Conservation (phyloP, 345 rosid genomes). For the Rubroshorea leprosula region DNA sequence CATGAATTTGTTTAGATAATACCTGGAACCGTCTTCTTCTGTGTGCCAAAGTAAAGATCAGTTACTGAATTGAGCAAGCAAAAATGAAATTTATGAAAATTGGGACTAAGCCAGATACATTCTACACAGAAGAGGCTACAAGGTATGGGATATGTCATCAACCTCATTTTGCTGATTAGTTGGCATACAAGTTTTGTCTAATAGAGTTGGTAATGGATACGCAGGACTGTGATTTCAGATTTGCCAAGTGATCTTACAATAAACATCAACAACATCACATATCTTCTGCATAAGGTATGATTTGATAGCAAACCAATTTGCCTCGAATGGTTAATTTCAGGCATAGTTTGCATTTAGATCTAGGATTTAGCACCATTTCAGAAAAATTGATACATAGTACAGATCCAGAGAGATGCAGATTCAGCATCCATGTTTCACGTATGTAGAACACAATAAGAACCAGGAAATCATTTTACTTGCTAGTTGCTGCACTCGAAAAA, state of each 20-base stretch:
- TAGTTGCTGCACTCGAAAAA: too few species aligned
- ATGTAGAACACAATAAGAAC: too few species aligned
- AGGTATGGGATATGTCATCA: constrained; percentile 34
- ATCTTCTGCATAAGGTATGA: constrained; percentile 79
- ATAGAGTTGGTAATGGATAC: constrained; percentile 9
- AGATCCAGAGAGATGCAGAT: too few species aligned
- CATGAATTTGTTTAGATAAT: too few species aligned
- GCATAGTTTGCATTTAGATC: too few species aligned
- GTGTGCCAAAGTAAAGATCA: too few species aligned
- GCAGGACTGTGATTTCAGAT: constrained; percentile 76
- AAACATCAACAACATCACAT: constrained; percentile 54
- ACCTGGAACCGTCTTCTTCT: too few species aligned
- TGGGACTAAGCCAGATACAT: constrained; percentile 84
- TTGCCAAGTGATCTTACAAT: constrained; percentile 58
- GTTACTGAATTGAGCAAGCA: constrained; percentile 17
- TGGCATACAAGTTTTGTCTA: not conserved
- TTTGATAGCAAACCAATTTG: too few species aligned
- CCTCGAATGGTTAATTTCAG: not conserved
- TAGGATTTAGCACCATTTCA: too few species aligned
- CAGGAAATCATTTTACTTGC: too few species aligned
- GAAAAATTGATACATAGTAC: too few species aligned
- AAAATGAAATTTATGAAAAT: constrained; percentile 97
- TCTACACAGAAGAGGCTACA: constrained; percentile 83
- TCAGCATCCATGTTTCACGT: too few species aligned
- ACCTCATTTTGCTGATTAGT: not conserved